Conservation (phyloP, 345 rosid species). For the Erodium maritimum region DNA sequence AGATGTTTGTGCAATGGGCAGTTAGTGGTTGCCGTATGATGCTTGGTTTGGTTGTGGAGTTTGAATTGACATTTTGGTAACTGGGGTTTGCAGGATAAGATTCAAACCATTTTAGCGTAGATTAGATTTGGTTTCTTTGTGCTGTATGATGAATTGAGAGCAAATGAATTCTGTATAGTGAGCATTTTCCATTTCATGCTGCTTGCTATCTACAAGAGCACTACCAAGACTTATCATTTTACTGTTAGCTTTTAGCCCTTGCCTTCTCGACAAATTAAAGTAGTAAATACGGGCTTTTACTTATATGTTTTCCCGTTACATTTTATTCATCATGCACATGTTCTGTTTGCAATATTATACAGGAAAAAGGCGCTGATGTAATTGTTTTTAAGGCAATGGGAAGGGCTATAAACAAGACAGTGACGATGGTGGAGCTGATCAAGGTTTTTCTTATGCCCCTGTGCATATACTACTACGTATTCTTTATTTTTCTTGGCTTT, state of each 20-base stretch:
- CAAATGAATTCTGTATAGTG: no score
- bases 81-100: no score
- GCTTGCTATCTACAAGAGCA: no score
- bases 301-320: neutral
- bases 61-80: neutral
- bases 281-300: neutral
- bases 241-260: neutral
- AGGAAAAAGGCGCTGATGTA: conserved; percentile 75
- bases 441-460: conserved; percentile 32
- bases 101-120: no score
- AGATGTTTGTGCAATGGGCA: neutral
- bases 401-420: conserved; percentile 92
- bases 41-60: neutral
- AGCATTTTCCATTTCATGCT: no score
- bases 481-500: neutral
- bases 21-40: neutral
- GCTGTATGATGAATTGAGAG: no score
- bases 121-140: no score
- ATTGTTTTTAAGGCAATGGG: conserved; percentile 97
- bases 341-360: conserved; percentile 1
- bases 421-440: conserved; percentile 79
- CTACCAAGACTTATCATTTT: no score
- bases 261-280: neutral
- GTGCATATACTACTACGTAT: neutral
- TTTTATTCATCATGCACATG: neutral